Conservation (phyloP, 2,329 filamentous ascomycete genomes). For the Pseudogymnoascus sp. region DNA sequence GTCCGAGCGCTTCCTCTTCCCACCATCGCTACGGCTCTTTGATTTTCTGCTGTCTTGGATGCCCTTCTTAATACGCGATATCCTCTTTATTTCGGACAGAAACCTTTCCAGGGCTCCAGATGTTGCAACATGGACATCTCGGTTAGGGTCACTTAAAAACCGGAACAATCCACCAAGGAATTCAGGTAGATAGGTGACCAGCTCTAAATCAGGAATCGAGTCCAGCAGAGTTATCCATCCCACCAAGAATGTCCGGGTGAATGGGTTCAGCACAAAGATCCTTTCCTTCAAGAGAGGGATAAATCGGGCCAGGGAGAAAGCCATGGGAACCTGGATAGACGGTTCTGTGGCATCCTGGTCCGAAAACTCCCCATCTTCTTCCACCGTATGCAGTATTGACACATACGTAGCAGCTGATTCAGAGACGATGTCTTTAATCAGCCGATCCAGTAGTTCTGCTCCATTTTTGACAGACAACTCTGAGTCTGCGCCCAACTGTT, state of each 20-base stretch:
- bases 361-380: slow-evolving; percentile 41
- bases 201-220: slow-evolving; percentile 91
- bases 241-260: slow-evolving; percentile 88
- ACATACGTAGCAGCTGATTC: slow-evolving; percentile 94
- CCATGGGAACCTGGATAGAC: slow-evolving; percentile 57
- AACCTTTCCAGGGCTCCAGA: slow-evolving; percentile 85
- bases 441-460: slow-evolving; percentile 84
- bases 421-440: slow-evolving; percentile 93
- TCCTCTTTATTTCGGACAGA: slow-evolving; percentile 86
- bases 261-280: slow-evolving; percentile 89
- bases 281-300: slow-evolving; percentile 90
- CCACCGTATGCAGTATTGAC: slow-evolving; percentile 65
- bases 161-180: slow-evolving; percentile 85
- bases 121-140: slow-evolving; percentile 90
- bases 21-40: slow-evolving; percentile 42
- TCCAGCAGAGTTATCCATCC: slow-evolving; percentile 93
- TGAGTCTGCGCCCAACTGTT: slow-evolving; percentile 83
- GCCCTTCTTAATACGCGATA: slow-evolving; percentile 84
- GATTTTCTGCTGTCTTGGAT: slow-evolving; percentile 78
- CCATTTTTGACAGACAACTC: slow-evolving; percentile 98
- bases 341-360: slow-evolving; percentile 38
- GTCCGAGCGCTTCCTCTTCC: slow-evolving; percentile 59
- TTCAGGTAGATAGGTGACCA: slow-evolving; percentile 85
- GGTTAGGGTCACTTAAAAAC: slow-evolving; percentile 84
- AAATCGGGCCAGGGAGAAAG: slow-evolving; percentile 84